A percentile compares a stretch with the other conserved stretches of the same genome.
phyloP scores from a whole-genome alignment of 768 basidiomycete genomes.

The Suillus hirtellus region DNA sequence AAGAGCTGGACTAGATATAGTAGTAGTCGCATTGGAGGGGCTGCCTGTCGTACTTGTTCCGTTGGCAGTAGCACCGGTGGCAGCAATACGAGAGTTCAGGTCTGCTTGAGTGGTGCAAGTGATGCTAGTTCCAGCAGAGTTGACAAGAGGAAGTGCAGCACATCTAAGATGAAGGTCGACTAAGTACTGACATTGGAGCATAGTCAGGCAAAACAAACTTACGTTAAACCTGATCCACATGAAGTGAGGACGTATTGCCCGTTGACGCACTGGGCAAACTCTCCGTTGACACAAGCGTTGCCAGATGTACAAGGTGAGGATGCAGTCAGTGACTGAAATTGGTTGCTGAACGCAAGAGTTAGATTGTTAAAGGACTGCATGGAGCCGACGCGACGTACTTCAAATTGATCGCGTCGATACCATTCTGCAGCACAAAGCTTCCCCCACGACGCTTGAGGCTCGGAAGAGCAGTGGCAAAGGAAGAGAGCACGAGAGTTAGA shows the following conservation, averaged over 20 bases:
- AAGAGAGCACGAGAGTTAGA: slow-evolving; percentile 30
- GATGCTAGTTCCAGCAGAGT: slow-evolving; percentile 49
- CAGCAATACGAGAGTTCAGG: slow-evolving; percentile 47
- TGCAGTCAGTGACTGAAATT: slow-evolving; percentile 20
- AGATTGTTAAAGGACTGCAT: slow-evolving; percentile 6
- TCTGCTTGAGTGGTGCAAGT: slow-evolving; percentile 53
- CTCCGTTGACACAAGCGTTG: slow-evolving; percentile 47
- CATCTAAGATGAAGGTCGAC: slow-evolving; percentile 16
- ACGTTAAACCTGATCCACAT: slow-evolving; percentile 22
- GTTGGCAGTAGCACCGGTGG: slow-evolving; percentile 28
- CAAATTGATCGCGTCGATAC: slow-evolving; percentile 41
- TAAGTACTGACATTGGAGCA: not conserved
- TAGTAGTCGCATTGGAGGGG: slow-evolving; percentile 16
- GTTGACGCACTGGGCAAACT: slow-evolving; percentile 58
- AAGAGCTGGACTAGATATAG: slow-evolving; percentile 19
- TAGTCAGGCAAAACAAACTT: slow-evolving; percentile 7
- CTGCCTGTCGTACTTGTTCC: slow-evolving; percentile 17
- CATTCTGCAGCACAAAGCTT: slow-evolving; percentile 38
- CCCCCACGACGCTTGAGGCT: slow-evolving; percentile 32
- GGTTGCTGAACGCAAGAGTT: slow-evolving; percentile 19
- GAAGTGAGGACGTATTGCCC: slow-evolving; percentile 37
- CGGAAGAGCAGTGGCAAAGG: slow-evolving; percentile 37
- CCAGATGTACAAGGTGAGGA: slow-evolving; percentile 40
- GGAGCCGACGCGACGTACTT: slow-evolving; percentile 33
- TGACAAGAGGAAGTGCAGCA: slow-evolving; percentile 50